Percentiles rank a stretch among this genome's conserved stretches.
Conservation (phyloP, 2,329 filamentous ascomycete species). For the Paraconiothyrium brasiliense region DNA sequence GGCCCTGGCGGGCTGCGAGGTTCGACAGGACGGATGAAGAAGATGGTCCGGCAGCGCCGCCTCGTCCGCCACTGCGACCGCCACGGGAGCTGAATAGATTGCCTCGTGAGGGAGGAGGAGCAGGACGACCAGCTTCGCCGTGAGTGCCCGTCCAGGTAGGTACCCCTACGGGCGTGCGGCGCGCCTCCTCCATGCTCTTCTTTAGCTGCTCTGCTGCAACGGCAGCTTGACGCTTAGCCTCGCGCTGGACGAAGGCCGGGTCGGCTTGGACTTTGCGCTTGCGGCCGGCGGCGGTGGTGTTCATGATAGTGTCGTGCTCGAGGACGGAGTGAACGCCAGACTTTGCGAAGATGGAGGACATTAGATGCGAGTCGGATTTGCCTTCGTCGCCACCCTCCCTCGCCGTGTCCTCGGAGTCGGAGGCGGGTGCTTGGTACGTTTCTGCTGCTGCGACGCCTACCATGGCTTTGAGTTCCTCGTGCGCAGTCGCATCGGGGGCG, state of each 20-base stretch:
- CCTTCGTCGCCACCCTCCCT: constrained; percentile 26
- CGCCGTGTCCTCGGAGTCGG: constrained; percentile 37
- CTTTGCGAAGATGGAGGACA: constrained; percentile 87
- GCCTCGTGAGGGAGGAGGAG: constrained; percentile 31
- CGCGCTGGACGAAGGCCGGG: constrained; percentile 78
- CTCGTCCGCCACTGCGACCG: constrained; percentile 42
- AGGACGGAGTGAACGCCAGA: constrained; percentile 89
- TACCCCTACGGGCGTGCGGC: constrained; percentile 78
- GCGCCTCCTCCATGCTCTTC: constrained; percentile 76
- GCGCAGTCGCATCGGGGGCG: constrained; percentile 34
- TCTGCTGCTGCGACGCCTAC: constrained; percentile 56
- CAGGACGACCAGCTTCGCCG: constrained; percentile 76
- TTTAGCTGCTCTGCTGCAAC: constrained; percentile 80
- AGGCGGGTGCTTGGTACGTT: constrained; percentile 48
- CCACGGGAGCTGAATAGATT: constrained; percentile 50
- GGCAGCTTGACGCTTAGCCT: constrained; percentile 81
- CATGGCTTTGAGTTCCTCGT: constrained; percentile 46
- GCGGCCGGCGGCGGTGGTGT: constrained; percentile 51
- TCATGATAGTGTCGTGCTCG: constrained; percentile 89
- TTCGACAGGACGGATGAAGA: constrained; percentile 56
- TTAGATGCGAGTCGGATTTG: constrained; percentile 69
- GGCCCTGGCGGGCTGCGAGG: constrained; percentile 53
- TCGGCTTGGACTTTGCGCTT: constrained; percentile 77
- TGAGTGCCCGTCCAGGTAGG: constrained; percentile 94
- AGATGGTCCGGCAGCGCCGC: constrained; percentile 50